These are phyloP conservation scores for Peniophora sp. DNA, from an alignment of 1,284 basidiomycete genomes.

Conservation along the genomic window DNA sequence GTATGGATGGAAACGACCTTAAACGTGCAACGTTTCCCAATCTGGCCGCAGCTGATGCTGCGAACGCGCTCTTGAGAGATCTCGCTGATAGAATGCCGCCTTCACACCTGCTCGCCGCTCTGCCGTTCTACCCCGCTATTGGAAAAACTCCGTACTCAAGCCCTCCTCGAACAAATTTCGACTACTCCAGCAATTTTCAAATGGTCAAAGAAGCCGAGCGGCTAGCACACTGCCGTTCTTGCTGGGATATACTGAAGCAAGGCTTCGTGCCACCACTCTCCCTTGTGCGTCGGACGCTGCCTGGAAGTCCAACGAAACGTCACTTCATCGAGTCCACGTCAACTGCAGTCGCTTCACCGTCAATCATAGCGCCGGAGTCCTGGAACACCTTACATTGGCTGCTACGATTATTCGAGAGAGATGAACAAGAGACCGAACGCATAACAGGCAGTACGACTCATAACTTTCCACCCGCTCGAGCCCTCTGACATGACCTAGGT, in stretches of 20 bases:
- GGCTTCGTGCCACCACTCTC: slow-evolving; percentile 38
- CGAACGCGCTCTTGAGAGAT: slow-evolving; percentile 48
- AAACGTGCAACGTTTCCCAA: slow-evolving; percentile 34
- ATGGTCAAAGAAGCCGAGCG: slow-evolving; percentile 46
- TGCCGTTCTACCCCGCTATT: slow-evolving; percentile 38
- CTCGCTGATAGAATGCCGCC: slow-evolving; percentile 52
- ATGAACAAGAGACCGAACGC: slow-evolving; percentile 33
- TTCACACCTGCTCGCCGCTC: slow-evolving; percentile 38
- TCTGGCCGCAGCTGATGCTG: slow-evolving; percentile 35
- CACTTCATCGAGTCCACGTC: not conserved
- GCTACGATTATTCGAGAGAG: slow-evolving; percentile 55
- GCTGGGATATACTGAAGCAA: slow-evolving; percentile 52
- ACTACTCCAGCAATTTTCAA: slow-evolving; percentile 35
- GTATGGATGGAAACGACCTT: slow-evolving; percentile 22
- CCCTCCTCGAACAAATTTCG: slow-evolving; percentile 16
- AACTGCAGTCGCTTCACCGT: slow-evolving; percentile 15
- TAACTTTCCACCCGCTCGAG: not conserved
- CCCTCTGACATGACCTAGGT: slow-evolving; percentile 23
- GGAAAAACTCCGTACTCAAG: slow-evolving; percentile 3
- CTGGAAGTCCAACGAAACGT: not conserved
- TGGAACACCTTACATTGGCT: slow-evolving; percentile 65
- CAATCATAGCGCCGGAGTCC: slow-evolving; percentile 45
- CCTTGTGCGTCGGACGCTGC: slow-evolving; percentile 4
- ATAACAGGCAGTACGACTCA: slow-evolving; percentile 22
- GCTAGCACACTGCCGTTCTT: slow-evolving; percentile 43